Evolutionary conservation across 176 grass and related monocot species (phyloP), one percentile per base, ranked within the genome.

Genomic region (Oryza australiensis): DNA sequence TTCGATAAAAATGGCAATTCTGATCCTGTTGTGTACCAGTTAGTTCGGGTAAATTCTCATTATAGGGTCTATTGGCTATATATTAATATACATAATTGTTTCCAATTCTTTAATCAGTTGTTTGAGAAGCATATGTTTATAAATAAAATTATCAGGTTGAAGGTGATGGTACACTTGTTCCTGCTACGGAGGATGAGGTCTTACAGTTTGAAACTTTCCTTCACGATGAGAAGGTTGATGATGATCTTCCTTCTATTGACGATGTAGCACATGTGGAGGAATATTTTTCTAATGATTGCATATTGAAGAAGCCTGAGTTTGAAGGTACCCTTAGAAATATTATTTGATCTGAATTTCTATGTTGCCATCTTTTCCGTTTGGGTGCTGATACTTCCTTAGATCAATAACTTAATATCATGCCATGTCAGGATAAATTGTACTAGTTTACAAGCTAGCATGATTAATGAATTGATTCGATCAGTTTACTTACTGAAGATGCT

Each of bases 91-190:
- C 18, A 48, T 53, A 72, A 37, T 68, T 68, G 63, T 68, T 68
- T 83, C 23, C 55, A 33, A 10, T 32, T 74, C 12, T 40, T 72
- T 72, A 66, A 20, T 84, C 62, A 67, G 28, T 72, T 12, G 12
- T 78, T 60, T 70, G 27, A 78, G 5, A 74, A 80, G 63, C 23
- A 28, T 12, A 68, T 29, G 45, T 77, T 55, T 67, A 42, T 53
- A 12, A 66, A 72, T 55, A 9, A 78, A 68, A 71, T 92, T 73
- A 76, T 70, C 83, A 99, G 97, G 93, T 99, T 90, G 91, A 96
- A 94, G 87, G 90, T 73, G 97, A 99, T 81, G 97, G 97, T 87
- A 99, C 91, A 16, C 80, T 99, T 84, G 85, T 96, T 88, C 93
- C 97, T 77, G 93, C 97, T 81, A 96, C 89, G 27, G 97, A 99